phyloP scores from a whole-genome alignment of 371 early-diverging fungal genomes.

The Lichtheimia hyalospora region DNA sequence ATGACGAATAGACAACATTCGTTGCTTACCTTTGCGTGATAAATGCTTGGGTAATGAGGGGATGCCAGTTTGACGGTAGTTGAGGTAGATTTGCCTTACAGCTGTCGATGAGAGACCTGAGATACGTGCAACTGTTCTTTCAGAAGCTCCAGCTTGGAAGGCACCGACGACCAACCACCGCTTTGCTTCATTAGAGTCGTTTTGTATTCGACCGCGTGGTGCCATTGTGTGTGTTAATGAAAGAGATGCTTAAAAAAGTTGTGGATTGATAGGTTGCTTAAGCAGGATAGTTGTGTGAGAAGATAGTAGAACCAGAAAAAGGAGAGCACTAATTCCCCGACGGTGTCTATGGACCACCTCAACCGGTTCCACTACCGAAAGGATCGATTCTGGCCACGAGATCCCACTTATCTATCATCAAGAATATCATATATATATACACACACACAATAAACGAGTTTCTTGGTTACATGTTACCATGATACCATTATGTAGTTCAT shows the following conservation, averaged over 20 bases:
- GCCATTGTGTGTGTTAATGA: conserved; percentile 3
- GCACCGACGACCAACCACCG: conserved; percentile 52
- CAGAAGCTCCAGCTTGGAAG: conserved; percentile 46
- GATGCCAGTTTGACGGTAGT: conserved; percentile 39
- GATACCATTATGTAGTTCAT: no score
- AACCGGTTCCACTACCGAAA: no score
- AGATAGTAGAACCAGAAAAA: background rate
- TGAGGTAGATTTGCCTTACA: conserved; percentile 44
- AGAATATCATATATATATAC: no score
- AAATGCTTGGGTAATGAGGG: conserved; percentile 39
- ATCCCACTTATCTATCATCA: no score
- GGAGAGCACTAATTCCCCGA: no score
- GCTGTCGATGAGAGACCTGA: conserved; percentile 45
- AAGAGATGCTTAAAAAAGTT: background rate
- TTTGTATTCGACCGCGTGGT: conserved; percentile 8
- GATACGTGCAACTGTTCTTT: conserved; percentile 42
- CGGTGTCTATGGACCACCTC: no score
- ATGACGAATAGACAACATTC: background rate
- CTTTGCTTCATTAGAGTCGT: conserved; percentile 34
- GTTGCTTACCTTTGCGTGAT: conserved; percentile 31
- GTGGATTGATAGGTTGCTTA: background rate
- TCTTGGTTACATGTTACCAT: no score
- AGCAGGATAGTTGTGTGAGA: background rate
- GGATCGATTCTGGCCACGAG: no score
- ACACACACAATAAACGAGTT: no score